These are phyloP conservation scores for Penicillium chermesinum DNA, from an alignment of 495 filamentous ascomycete genomes.

Conservation along the genomic window DNA sequence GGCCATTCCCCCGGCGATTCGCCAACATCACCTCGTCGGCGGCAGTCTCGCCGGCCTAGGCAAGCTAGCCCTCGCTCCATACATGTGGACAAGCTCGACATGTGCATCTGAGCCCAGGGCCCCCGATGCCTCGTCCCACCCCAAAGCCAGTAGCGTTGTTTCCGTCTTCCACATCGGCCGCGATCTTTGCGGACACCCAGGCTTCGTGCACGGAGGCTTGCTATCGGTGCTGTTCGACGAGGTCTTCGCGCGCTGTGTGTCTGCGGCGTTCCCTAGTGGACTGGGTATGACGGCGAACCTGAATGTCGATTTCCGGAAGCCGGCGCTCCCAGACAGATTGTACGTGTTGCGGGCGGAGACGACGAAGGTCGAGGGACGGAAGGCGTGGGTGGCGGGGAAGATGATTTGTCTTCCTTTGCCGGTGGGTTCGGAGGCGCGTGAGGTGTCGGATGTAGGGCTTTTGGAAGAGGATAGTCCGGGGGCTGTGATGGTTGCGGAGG, in stretches of 20 bases:
- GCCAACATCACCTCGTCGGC: constrained; percentile 35
- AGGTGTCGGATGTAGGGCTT: constrained; percentile 8
- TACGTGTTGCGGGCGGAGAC: constrained; percentile 57
- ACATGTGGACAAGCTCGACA: constrained; percentile 51
- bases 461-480: constrained; percentile 43
- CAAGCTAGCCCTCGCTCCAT: constrained; percentile 71
- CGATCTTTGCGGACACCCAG: constrained; percentile 36
- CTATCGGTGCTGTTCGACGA: constrained; percentile 38
- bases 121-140: too few species aligned
- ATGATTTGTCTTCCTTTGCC: constrained; percentile 28
- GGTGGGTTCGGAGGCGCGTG: constrained; percentile 4
- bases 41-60: constrained; percentile 58
- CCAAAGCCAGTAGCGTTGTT: constrained; percentile 26
- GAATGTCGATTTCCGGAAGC: constrained; percentile 57
- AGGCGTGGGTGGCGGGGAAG: constrained; percentile 38
- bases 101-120: too few species aligned
- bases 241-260: constrained; percentile 38
- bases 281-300: constrained; percentile 60
- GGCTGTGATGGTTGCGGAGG: constrained; percentile 63
- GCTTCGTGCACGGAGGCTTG: constrained; percentile 39
- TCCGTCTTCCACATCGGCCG: constrained; percentile 36
- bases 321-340: constrained; percentile 54
- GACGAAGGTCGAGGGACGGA: constrained; percentile 34
- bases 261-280: constrained; percentile 34
- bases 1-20: constrained; percentile 25